phyloP scores from a whole-genome alignment of 495 filamentous ascomycete species.

The Lasiosphaeria hispida region DNA sequence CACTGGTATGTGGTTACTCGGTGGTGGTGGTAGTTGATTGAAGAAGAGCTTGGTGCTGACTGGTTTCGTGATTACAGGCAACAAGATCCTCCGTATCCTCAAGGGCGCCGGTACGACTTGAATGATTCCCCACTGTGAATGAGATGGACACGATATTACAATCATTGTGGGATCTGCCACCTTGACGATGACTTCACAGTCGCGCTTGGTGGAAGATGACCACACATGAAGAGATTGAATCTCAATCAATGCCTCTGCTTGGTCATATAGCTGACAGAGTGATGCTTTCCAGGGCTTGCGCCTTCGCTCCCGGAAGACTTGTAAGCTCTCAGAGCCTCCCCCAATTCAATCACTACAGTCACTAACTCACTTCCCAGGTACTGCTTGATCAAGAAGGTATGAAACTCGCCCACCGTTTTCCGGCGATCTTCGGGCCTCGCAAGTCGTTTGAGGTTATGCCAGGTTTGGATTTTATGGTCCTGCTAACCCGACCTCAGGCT shows the following conservation, averaged over 20 bases:
- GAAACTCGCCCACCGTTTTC: constrained; percentile 11
- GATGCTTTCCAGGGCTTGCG: constrained; percentile 86
- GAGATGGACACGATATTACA: neutral
- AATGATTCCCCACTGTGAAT: constrained; percentile 14
- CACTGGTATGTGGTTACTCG: constrained; percentile 67
- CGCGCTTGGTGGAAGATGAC: constrained; percentile 11
- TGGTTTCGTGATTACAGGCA: constrained; percentile 56
- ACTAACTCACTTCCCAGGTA: constrained; percentile 38
- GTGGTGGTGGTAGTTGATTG: constrained; percentile 7
- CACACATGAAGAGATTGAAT: constrained; percentile 13
- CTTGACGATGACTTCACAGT: neutral
- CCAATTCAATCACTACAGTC: neutral
- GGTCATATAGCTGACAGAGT: constrained; percentile 95
- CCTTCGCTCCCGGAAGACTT: constrained; percentile 98
- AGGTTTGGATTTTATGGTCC: too few species aligned
- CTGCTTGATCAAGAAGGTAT: constrained; percentile 99
- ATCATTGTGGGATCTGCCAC: constrained; percentile 3
- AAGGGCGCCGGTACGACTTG: constrained; percentile 62
- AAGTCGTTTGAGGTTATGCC: too few species aligned
- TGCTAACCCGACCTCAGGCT: constrained; percentile 53
- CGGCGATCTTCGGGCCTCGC: too few species aligned
- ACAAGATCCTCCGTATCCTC: constrained; percentile 99
- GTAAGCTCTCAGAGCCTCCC: constrained; percentile 23
- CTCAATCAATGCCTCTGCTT: constrained; percentile 74
- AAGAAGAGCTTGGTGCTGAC: constrained; percentile 20